Conservation (phyloP, 192 early-diverging fungal species). For the Irineochytrium annulatum region DNA sequence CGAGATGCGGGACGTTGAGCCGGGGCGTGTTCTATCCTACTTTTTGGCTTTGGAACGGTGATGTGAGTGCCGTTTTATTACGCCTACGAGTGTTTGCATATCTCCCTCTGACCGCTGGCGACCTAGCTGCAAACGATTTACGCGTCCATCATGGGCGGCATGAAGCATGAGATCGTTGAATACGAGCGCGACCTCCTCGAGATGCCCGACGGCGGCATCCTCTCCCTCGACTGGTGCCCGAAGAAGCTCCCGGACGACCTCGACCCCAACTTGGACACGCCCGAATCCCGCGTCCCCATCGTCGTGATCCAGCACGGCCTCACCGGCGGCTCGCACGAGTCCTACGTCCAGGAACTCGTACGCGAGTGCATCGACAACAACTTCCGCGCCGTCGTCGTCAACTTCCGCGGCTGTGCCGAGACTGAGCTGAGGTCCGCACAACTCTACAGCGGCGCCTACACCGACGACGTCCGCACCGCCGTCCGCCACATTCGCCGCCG, state of each 20-base stretch:
- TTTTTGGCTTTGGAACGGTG: constrained; percentile 65
- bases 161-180: background rate
- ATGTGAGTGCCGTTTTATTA: constrained; percentile 76
- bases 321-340: constrained; percentile 88
- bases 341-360: constrained; percentile 76
- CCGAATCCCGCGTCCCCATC: constrained; percentile 55
- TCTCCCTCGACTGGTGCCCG: constrained; percentile 86
- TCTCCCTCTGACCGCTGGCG: constrained; percentile 62
- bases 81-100: constrained; percentile 34
- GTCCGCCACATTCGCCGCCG: constrained; percentile 50
- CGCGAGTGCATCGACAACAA: constrained; percentile 24
- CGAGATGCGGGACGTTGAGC: constrained; percentile 6
- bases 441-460: constrained; percentile 78
- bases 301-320: constrained; percentile 84
- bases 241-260: constrained; percentile 38
- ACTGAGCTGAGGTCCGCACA: constrained; percentile 71
- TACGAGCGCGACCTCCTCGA: constrained; percentile 40
- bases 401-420: constrained; percentile 86
- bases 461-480: constrained; percentile 70
- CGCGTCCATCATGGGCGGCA: background rate
- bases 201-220: constrained; percentile 77
- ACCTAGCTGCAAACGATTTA: constrained; percentile 21
- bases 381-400: constrained; percentile 79
- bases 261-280: constrained; percentile 31
- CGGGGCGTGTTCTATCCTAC: constrained; percentile 61